phyloP scores from a whole-genome alignment of 2,329 filamentous ascomycete genomes.

The Hysterium pulicare region DNA sequence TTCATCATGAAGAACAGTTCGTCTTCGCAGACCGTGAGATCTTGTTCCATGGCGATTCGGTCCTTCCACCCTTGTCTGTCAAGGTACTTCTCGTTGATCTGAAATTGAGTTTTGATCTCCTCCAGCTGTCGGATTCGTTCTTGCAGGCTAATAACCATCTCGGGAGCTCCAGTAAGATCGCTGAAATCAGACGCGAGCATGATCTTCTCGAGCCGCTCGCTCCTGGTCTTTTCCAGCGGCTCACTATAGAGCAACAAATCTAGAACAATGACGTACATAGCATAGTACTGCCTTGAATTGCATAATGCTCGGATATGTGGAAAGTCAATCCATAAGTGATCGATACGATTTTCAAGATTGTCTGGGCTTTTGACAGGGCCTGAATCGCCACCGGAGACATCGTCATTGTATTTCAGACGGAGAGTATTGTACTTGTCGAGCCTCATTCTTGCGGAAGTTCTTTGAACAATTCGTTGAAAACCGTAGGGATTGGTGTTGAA shows the following conservation, averaged over 20 bases:
- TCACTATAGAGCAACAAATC: slow-evolving; percentile 96
- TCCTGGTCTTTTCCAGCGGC: slow-evolving; percentile 94
- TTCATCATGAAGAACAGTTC: slow-evolving; percentile 99
- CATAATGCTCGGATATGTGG: slow-evolving; percentile 91
- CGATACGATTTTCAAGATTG: slow-evolving; percentile 73
- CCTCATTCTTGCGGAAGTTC: slow-evolving; percentile 88
- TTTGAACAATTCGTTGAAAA: slow-evolving; percentile 96
- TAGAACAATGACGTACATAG: slow-evolving; percentile 95
- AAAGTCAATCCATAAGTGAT: slow-evolving; percentile 96
- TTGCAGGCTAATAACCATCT: slow-evolving; percentile 88
- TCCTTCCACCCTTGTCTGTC: slow-evolving; percentile 92
- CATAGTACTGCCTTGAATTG: slow-evolving; percentile 95
- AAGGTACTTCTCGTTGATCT: slow-evolving; percentile 81
- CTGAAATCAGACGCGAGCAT: slow-evolving; percentile 99
- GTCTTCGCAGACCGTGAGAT: slow-evolving; percentile 85
- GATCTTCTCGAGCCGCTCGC: slow-evolving; percentile 93
- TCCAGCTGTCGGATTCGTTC: slow-evolving; percentile 90
- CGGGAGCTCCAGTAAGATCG: slow-evolving; percentile 86
- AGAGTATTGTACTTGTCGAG: slow-evolving; percentile 99
- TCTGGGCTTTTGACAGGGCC: slow-evolving; percentile 44
- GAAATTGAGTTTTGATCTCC: slow-evolving; percentile 95
- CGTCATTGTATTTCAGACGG: slow-evolving; percentile 94
- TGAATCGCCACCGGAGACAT: slow-evolving; percentile 67
- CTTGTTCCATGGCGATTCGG: slow-evolving; percentile 80
- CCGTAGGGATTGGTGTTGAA: slow-evolving; percentile 91